Evolutionary conservation across 2,329 filamentous ascomycete genomes (phyloP), one percentile per base, ranked within the genome.

Genomic region (Xylariaceae sp.): DNA sequence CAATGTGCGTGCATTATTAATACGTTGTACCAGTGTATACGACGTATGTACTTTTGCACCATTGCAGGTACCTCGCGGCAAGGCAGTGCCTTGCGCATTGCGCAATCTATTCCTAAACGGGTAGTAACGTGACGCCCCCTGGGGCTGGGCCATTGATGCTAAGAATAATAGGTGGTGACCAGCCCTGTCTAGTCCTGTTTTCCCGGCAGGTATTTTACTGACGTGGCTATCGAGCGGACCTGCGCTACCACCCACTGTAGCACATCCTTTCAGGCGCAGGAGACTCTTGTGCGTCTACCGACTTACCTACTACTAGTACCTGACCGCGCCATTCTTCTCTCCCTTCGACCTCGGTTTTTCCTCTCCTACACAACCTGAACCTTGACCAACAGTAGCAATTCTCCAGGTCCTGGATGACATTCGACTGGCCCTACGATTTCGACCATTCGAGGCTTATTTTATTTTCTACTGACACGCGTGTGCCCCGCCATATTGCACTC

Each of bases 401-500:
- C 42, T 50, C 49, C 36, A 37, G 37, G 47, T 53, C 53, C 42
- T 51, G 49, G 49, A 54, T 41, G 49, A 53, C 49, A 46, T 36
- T 58, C 55, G 57, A 52, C 55, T 59, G 57, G 55, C 52, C 55
- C 52, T 53, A 49, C 55, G 45, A 15, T 47, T 53, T 51, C 22
- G 49, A 57, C 51, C 45, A 48, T 40, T 47, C 39, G n/a, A 51
- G 32, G 16, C 55, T 41, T 32, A n/a, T 26, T 48, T 46, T 49
- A 37, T 37, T 45, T 43, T 47, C 47, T 19, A 21, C 55, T 47
- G 39, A 39, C n/a, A n/a, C n/a, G n/a, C 32, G 36, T 34, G 50
- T 58, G 58, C 55, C 51, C 50, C 53, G 55, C 55, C 58, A 36
- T 53, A 49, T 54, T 51, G 52, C 52, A 55, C 37, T 19, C 47